These are phyloP conservation scores for Metschnikowia corniflorae DNA, from an alignment of 805 yeast species.

Conservation along the genomic window DNA sequence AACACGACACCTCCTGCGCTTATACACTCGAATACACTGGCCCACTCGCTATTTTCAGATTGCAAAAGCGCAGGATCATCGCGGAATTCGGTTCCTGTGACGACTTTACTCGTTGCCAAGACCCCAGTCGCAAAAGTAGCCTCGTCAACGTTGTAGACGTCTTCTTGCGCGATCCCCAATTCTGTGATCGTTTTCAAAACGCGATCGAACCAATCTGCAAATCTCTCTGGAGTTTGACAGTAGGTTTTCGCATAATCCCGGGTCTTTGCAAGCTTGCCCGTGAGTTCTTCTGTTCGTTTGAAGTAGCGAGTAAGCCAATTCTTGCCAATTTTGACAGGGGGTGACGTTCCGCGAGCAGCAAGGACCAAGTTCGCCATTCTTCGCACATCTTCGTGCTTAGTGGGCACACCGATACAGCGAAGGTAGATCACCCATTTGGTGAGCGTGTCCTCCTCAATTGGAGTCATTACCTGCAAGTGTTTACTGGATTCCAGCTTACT, in stretches of 20 bases:
- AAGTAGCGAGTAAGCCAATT: not conserved
- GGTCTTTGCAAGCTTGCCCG: not conserved
- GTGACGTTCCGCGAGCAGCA: not conserved
- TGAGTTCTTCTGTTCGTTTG: not conserved
- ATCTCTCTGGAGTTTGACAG: constrained; percentile 1
- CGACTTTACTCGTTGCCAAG: not conserved
- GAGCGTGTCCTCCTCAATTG: not conserved
- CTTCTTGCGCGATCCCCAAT: constrained; percentile 1
- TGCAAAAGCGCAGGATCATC: not conserved
- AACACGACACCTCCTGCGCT: constrained; percentile 1
- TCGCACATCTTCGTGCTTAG: not conserved
- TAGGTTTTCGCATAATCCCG: not conserved
- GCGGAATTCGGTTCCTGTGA: not conserved
- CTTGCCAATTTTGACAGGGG: not conserved
- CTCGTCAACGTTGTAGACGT: constrained; percentile 4
- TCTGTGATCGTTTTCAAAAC: not conserved
- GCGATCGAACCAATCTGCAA: constrained; percentile 1
- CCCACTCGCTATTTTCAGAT: not conserved
- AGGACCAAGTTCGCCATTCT: not conserved
- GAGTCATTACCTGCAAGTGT: not conserved
- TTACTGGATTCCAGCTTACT: not conserved
- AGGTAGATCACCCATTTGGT: constrained; percentile 1
- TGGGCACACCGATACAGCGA: not conserved
- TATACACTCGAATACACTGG: not conserved
- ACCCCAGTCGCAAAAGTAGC: constrained; percentile 1